These are phyloP conservation scores for Berberis thunbergii DNA, from an alignment of 164 flowering plant species.

Conservation along the genomic window DNA sequence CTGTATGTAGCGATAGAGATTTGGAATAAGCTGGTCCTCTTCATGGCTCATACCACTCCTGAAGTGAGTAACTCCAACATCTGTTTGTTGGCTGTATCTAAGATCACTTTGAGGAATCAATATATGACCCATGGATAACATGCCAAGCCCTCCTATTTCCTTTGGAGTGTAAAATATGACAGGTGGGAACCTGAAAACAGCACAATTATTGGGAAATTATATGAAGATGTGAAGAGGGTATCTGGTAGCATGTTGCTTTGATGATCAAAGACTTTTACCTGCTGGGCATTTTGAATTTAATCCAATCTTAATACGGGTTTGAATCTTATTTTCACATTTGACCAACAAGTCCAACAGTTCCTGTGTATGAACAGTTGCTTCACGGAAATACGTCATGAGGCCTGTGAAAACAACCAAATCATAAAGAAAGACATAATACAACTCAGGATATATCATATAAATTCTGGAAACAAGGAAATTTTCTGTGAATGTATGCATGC, in stretches of 20 bases:
- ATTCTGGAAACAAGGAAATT: too few species aligned
- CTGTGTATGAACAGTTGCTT: constrained; percentile 98
- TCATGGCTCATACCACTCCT: constrained; percentile 99
- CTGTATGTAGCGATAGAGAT: constrained; percentile 97
- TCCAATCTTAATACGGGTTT: constrained; percentile 96
- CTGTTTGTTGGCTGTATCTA: constrained; percentile 97
- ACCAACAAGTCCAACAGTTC: constrained; percentile 93
- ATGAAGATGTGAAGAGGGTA: too few species aligned
- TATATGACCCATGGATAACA: constrained; percentile 99
- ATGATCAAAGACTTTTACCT: constrained; percentile 14
- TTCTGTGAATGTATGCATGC: too few species aligned
- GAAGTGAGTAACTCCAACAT: constrained; percentile 97
- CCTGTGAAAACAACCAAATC: constrained; percentile 5
- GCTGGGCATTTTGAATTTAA: constrained; percentile 99
- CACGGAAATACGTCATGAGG: constrained; percentile 97
- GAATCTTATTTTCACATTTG: constrained; percentile 96
- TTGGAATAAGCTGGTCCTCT: constrained; percentile 97
- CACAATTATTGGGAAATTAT: too few species aligned
- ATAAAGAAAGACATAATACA: neutral
- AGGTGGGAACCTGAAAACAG: constrained; percentile 71
- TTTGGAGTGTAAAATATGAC: constrained; percentile 96
- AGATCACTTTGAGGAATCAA: constrained; percentile 97
- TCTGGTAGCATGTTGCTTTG: neutral
- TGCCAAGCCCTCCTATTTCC: constrained; percentile 99
- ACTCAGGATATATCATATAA: too few species aligned